Percentiles rank a stretch among this genome's conserved stretches.
Conservation (phyloP, 2,329 filamentous ascomycete species). For the Ilyonectria destructans region DNA sequence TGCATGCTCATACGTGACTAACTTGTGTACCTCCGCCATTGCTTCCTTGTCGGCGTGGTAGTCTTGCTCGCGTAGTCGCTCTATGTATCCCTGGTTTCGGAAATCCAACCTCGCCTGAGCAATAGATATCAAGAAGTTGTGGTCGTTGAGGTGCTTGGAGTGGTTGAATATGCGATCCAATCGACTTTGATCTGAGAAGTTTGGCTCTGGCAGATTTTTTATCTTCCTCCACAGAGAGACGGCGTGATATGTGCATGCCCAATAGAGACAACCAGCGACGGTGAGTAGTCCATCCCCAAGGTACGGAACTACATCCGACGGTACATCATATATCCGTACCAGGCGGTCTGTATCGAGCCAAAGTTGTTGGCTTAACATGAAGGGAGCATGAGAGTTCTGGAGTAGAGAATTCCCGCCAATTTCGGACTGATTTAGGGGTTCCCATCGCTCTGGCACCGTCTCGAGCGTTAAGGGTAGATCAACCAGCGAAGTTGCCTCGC, state of each 20-base stretch:
- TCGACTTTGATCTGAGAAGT: slow-evolving; percentile 12
- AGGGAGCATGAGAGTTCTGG: background rate
- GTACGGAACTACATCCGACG: slow-evolving; percentile 40
- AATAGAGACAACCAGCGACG: slow-evolving; percentile 45
- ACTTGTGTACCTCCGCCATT: slow-evolving; percentile 13
- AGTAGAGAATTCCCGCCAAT: background rate
- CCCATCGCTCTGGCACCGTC: background rate
- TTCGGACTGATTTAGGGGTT: slow-evolving; percentile 17
- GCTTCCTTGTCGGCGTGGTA: slow-evolving; percentile 20
- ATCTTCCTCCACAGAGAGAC: slow-evolving; percentile 44
- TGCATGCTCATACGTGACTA: slow-evolving; percentile 37
- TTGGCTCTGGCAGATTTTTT: slow-evolving; percentile 24
- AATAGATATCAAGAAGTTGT: slow-evolving; percentile 42
- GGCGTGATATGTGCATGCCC: slow-evolving; percentile 43
- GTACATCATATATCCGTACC: slow-evolving; percentile 44
- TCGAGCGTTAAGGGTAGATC: background rate
- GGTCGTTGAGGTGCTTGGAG: slow-evolving; percentile 39
- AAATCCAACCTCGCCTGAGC: slow-evolving; percentile 43
- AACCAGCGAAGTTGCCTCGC: background rate
- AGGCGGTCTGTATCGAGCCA: slow-evolving; percentile 46
- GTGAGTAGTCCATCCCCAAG: slow-evolving; percentile 45
- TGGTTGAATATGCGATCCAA: slow-evolving; percentile 47
- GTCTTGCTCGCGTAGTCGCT: slow-evolving; percentile 25
- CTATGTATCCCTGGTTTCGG: slow-evolving; percentile 41
- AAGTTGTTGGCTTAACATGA: slow-evolving; percentile 31